Base-by-base conservation (phyloP, 2,329 filamentous ascomycete genomes). In the Fusarium albidum region DNA sequence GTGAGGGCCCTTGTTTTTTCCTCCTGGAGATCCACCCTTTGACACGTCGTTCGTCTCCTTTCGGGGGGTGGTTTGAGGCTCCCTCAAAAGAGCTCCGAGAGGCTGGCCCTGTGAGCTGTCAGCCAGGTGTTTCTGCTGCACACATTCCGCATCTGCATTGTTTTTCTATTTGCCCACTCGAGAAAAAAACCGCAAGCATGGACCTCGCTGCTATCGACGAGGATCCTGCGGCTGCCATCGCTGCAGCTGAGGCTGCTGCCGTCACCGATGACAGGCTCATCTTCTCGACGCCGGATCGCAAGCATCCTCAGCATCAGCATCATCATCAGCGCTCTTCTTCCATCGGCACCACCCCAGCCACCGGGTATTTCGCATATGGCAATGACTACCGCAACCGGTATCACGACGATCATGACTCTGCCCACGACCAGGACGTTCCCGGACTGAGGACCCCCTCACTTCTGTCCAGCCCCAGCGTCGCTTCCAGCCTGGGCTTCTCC, bases 381-480 rank as follows among this genome's bases (percentile, higher is more conserved):
- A 57, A 55, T 50, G 63, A 63, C 47, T 67, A 61, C 52, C 64
- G 61, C 50, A 52, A 57, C 49, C 55, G 49, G 35, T 68, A 66
- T 51, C 63, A 60, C 55, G 61, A 68, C 53, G 63, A 68, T 35
- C 55, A 59, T 47, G 63, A 66, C 15, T 49, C 51, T 34, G 51
- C 44, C 3, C 55, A 51, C 11, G 63, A 64, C 7, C 49, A 57
- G 31, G 65, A 68, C 43, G 37, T 57, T 33, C 51, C 55, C 13
- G 63, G 64, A 15, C 37, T 68, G 25, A 57, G 65, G 11, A 66
- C 69, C 9, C 71, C 70, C 27, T 67, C 70, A 29, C 64, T 67
- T 15, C 60, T 69, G 10, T 69, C 71, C 29, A 73, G 68, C 43
- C 69, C 71, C 31, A 72, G 71, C 62, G 64, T 67, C 35, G 70